Base-by-base conservation (phyloP, 2,329 filamentous ascomycete genomes). In the Colletotrichum simmondsii region DNA sequence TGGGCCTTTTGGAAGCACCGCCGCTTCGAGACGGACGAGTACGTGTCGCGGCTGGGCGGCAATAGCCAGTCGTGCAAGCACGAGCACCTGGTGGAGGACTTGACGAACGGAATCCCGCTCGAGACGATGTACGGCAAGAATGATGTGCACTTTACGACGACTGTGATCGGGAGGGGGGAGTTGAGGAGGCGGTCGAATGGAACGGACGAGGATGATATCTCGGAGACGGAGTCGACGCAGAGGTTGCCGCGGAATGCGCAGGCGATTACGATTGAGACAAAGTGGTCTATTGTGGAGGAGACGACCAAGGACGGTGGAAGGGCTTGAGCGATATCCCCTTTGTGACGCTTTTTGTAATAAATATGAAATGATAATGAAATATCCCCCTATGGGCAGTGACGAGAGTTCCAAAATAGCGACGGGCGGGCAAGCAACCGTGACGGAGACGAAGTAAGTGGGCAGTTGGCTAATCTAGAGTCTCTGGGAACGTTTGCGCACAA, bases 211-310 rank as follows among this genome's bases (percentile, higher is more conserved):
- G 66, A 68, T 16, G 32, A 46, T 57, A 32, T 63, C 1, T 68
- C 66, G 66, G 59, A 64, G 19, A 64, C 66, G 14, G 59, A 64
- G 24, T 68, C 66, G 22, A 68, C 49, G 22, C 24, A 24, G 10
- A 64, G 66, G n/a, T 22, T 68, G 5, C 66, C 66, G n/a, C 57
- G 59, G 24, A 68, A 68, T 10, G 66, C 66, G 28, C 59, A 68
- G 28, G 59, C 52, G 12, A 68, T 68, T 28, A 68, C 46, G 26
- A 58, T 68, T 12, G 66, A 68, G n/a, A 68, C 66, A 22, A 68
- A 68, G n/a, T 68, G 66, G 66, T 57, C 66, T 4, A 68, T 68
- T n/a, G 56, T 37, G 26, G 66, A 68, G 35, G 66, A 68, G 52
- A 68, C 59, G 11, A 68, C 65, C 19, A 68, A 68, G 42, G 42